phyloP scores from a whole-genome alignment of 148 eudicot species.

The Chenopodium berlandieri region DNA sequence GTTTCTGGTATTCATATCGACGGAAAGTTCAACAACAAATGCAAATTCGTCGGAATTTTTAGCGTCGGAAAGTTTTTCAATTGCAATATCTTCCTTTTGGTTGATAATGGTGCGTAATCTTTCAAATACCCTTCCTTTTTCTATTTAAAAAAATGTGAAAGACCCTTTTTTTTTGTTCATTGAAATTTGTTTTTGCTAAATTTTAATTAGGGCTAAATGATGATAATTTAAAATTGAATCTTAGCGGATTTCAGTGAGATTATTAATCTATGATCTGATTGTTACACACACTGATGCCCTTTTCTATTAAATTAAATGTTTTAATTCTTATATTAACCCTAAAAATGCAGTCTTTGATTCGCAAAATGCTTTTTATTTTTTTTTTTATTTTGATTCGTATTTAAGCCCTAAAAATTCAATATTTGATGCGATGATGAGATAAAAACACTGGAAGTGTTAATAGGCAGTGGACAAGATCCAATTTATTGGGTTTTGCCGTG shows the following conservation, averaged over 20 bases:
- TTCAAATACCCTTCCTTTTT: background rate
- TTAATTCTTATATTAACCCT: background rate
- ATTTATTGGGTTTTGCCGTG: constrained; percentile 41
- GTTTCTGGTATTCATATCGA: no score
- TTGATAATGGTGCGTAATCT: background rate
- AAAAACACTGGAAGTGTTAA: constrained; percentile 38
- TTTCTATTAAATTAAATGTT: background rate
- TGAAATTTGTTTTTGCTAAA: background rate
- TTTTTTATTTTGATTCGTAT: no score
- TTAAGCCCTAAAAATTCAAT: background rate
- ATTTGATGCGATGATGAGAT: constrained; percentile 49
- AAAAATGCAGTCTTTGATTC: constrained; percentile 1
- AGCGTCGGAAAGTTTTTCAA: background rate
- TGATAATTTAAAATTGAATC: constrained; percentile 44
- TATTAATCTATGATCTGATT: constrained; percentile 70
- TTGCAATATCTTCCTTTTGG: background rate
- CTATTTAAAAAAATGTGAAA: no score
- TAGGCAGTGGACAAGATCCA: constrained; percentile 57
- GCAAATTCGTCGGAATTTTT: no score
- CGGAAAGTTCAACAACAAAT: background rate
- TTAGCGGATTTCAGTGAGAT: constrained; percentile 98
- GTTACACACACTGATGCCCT: constrained; percentile 94
- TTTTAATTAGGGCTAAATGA: constrained; percentile 40
- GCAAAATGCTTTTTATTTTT: background rate
- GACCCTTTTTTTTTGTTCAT: background rate